A percentile compares a stretch with the other conserved stretches of the same genome.
phyloP scores from a whole-genome alignment of 768 basidiomycete species.

The Xerocomellus intermedius region DNA sequence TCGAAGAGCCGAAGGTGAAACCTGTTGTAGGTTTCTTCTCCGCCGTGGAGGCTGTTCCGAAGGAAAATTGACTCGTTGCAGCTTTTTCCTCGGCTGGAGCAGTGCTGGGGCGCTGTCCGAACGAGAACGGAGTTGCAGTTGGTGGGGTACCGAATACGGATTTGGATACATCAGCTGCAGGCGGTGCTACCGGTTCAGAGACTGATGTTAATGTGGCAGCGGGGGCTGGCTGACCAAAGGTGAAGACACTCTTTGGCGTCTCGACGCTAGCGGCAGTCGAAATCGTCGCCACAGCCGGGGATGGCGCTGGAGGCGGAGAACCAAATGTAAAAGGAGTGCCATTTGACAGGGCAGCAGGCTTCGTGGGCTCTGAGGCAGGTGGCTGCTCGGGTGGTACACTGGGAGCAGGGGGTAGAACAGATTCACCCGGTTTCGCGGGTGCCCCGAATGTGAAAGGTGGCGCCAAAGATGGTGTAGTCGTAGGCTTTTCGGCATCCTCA shows the following conservation, averaged over 20 bases:
- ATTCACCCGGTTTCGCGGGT: constrained; percentile 22
- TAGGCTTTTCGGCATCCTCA: constrained; percentile 20
- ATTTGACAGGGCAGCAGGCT: constrained; percentile 6
- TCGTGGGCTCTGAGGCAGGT: constrained; percentile 1
- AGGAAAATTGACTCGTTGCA: constrained; percentile 20
- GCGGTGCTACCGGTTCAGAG: constrained; percentile 3
- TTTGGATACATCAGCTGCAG: constrained; percentile 40
- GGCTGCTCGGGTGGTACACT: constrained; percentile 12
- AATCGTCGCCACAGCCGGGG: not conserved
- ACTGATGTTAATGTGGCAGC: constrained; percentile 6
- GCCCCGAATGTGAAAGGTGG: constrained; percentile 32
- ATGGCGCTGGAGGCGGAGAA: constrained; percentile 12
- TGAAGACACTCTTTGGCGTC: constrained; percentile 33
- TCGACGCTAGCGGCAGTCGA: constrained; percentile 17
- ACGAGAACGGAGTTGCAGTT: constrained; percentile 40
- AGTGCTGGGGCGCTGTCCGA: constrained; percentile 34
- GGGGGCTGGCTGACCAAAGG: constrained; percentile 30
- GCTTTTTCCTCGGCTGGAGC: constrained; percentile 26
- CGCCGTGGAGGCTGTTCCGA: constrained; percentile 34
- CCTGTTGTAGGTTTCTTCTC: constrained; percentile 37
- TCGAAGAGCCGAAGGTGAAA: constrained; percentile 45
- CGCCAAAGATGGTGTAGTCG: constrained; percentile 4
- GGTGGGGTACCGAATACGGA: constrained; percentile 38
- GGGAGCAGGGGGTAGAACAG: constrained; percentile 7
- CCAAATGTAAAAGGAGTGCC: constrained; percentile 30